Base-by-base conservation (phyloP, 208 protist genomes). In the Leishmania martiniquensis region DNA sequence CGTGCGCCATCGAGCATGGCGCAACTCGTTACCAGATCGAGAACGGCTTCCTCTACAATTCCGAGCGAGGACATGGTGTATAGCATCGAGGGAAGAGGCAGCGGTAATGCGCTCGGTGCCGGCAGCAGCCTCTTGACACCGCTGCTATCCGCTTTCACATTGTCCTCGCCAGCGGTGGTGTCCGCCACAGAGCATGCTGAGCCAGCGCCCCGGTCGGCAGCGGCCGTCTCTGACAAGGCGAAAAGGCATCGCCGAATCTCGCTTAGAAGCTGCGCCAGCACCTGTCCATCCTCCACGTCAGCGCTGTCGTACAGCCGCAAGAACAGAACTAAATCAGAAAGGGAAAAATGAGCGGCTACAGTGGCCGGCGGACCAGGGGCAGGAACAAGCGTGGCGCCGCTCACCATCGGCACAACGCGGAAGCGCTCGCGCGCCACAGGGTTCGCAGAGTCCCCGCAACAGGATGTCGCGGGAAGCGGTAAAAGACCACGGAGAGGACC, bases 221-320 rank as follows among this genome's bases (percentile, higher is more conserved):
- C 52, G 9, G 55, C 62, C n/a, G 59, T 62, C 13, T 49, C 45
- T 25, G 78, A 66, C 55, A 81, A 83, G 4, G 49, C 69, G 25
- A 88, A 75, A 1, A 93, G 59, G 44, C 91, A 78, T 7, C 83
- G 82, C 34, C 90, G 76, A 55, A 97, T 63, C 63, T 95, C 85
- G 4, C 44, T 76, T 59, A 95, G 73, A 4, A 97, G 25, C 49
- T 90, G 89, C 49, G 79, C 76, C 49, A 97, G 76, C 71, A 97
- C 68, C 49, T 45, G 60, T 20, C 93, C 93, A 80, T 97, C 91
- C 44, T 95, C 90, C 15, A 76, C 83, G 20, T 89, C 75, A 12
- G 89, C 75, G 17, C 60, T 44, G 34, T 84, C 80, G 78, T 94
- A 97, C 1, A 97, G 82, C 29, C 88, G 72, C 34, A 95, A 76